Conservation (phyloP, 345 rosid species). For the Odontarrhena argentea region DNA sequence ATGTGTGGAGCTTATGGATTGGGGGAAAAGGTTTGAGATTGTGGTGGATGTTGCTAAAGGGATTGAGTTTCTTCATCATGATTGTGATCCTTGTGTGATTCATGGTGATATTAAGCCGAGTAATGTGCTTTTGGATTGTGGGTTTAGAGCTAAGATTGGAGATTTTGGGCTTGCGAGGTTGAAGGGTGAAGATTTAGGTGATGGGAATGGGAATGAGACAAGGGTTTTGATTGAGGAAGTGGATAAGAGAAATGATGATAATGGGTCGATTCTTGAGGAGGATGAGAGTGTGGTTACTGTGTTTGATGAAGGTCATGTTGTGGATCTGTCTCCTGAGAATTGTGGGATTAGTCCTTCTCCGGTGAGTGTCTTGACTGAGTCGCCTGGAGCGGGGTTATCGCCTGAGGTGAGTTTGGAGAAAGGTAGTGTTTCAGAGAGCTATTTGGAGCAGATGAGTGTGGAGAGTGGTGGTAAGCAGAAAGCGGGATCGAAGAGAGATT, state of each 20-base stretch:
- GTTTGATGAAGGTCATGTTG: conserved; percentile 51
- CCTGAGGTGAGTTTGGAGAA: conserved; percentile 51
- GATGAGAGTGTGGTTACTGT: conserved; percentile 61
- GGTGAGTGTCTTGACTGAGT: conserved; percentile 43
- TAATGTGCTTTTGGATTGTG: conserved; percentile 56
- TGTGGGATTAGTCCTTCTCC: conserved; percentile 19
- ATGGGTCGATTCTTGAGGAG: conserved; percentile 77
- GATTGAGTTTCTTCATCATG: conserved; percentile 72
- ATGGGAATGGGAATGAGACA: conserved; percentile 33
- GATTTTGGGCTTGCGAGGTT: conserved; percentile 80
- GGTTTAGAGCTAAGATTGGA: conserved; percentile 67
- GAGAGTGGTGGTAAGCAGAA: conserved; percentile 45
- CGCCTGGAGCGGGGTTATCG: conserved; percentile 40
- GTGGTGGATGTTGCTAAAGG: conserved; percentile 75
- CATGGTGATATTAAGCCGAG: conserved; percentile 80
- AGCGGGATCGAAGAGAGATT: conserved; percentile 57
- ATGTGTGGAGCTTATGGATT: conserved; percentile 69
- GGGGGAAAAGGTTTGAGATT: conserved; percentile 53
- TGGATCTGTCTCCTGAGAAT: conserved; percentile 16
- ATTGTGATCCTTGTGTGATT: conserved; percentile 56
- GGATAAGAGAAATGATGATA: conserved; percentile 47
- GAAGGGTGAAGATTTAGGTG: conserved; percentile 50
- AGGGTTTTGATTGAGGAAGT: conserved; percentile 40
- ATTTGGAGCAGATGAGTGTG: conserved; percentile 47
- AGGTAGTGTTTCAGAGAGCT: conserved; percentile 53